These are phyloP conservation scores for Torrubiellomyces zombiae DNA, from an alignment of 2,329 filamentous ascomycete species.

Conservation along the genomic window DNA sequence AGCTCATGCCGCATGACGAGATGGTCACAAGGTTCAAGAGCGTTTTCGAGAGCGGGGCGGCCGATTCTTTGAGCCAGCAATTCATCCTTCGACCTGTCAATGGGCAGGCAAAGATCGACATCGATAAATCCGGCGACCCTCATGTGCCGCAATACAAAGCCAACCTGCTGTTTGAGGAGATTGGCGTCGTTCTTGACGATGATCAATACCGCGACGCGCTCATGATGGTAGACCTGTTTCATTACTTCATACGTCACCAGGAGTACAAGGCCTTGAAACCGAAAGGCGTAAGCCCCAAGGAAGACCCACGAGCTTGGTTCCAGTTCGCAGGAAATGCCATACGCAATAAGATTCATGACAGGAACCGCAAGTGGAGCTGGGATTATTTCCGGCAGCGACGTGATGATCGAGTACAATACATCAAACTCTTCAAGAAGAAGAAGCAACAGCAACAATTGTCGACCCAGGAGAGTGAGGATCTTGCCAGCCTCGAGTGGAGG, in stretches of 20 bases:
- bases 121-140: conserved; percentile 78
- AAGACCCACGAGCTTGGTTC: conserved; percentile 86
- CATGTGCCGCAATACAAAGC: conserved; percentile 78
- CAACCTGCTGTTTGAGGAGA: conserved; percentile 84
- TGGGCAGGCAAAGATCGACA: conserved; percentile 82
- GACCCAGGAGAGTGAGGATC: conserved; percentile 51
- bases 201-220: conserved; percentile 92
- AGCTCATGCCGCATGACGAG: conserved; percentile 54
- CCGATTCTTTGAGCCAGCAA: conserved; percentile 49
- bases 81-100: conserved; percentile 94
- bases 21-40: conserved; percentile 61
- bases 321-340: conserved; percentile 82
- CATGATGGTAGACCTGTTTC: conserved; percentile 97
- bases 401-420: conserved; percentile 78
- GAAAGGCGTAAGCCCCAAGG: conserved; percentile 61
- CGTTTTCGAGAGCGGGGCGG: conserved; percentile 61
- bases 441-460: conserved; percentile 59
- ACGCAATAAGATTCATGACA: conserved; percentile 84
- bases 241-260: conserved; percentile 94
- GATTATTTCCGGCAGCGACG: conserved; percentile 83
- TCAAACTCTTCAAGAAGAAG: conserved; percentile 89
- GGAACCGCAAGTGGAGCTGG: conserved; percentile 90
- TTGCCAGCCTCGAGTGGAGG: conserved; percentile 70
- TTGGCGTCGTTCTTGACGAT: conserved; percentile 93
- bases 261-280: conserved; percentile 91